These are phyloP conservation scores for Nitzschia sp. DNA, from an alignment of 108 stramenopile genomes.

Conservation along the genomic window DNA sequence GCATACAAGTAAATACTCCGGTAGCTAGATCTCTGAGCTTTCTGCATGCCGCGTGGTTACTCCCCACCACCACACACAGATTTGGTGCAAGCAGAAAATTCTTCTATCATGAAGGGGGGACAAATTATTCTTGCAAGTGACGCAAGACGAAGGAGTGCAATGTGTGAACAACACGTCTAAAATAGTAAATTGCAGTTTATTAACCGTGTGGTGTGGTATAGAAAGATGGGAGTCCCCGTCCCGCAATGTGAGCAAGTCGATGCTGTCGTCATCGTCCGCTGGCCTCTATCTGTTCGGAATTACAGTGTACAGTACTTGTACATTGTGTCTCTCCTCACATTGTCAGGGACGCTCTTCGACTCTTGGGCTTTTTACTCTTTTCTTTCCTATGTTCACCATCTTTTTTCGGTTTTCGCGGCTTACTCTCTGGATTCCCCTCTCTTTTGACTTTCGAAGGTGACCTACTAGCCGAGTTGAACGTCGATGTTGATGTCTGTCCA, in stretches of 20 bases:
- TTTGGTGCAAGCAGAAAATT: too few species aligned
- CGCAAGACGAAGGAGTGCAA: too few species aligned
- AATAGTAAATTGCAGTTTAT: too few species aligned
- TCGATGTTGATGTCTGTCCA: not conserved
- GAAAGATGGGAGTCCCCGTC: constrained; percentile 1
- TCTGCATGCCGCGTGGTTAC: too few species aligned
- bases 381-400: constrained; percentile 11
- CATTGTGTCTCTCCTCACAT: constrained; percentile 11
- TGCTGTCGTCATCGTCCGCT: not conserved
- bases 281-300: not conserved
- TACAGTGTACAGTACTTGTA: not conserved
- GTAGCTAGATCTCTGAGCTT: too few species aligned
- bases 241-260: too few species aligned
- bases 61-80: too few species aligned
- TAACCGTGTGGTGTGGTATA: not conserved
- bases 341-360: constrained; percentile 21
- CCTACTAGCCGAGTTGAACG: not conserved
- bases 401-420: constrained; percentile 14
- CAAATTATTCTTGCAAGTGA: too few species aligned
- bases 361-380: constrained; percentile 14
- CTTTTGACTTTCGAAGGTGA: not conserved
- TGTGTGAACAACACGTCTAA: too few species aligned
- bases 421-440: not conserved
- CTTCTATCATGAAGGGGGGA: too few species aligned
- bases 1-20: too few species aligned